Conservation (phyloP, 768 basidiomycete genomes). For the Phylloporus rhodoxanthus region DNA sequence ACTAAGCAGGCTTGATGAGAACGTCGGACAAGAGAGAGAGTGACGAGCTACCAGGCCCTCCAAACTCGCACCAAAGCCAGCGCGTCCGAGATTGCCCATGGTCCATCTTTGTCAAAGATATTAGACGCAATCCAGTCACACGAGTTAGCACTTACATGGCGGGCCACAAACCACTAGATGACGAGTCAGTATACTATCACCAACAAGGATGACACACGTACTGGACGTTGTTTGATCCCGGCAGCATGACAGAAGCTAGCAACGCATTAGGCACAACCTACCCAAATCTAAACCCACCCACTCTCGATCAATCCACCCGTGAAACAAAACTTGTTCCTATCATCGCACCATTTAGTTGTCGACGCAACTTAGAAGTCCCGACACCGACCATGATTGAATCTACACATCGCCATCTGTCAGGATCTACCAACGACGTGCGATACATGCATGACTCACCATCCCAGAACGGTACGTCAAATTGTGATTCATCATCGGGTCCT, state of each 20-base stretch:
- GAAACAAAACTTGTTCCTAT: conserved; percentile 71
- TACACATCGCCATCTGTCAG: conserved; percentile 19
- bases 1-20: conserved; percentile 26
- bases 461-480: conserved; percentile 42
- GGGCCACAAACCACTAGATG: conserved; percentile 41
- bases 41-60: conserved; percentile 55
- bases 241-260: conserved; percentile 35
- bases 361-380: not conserved
- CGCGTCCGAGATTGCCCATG: conserved; percentile 48
- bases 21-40: not conserved
- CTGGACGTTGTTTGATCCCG: conserved; percentile 38
- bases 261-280: conserved; percentile 3
- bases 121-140: conserved; percentile 6
- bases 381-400: conserved; percentile 28
- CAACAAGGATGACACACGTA: conserved; percentile 7
- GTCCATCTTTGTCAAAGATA: conserved; percentile 36
- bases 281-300: conserved; percentile 3
- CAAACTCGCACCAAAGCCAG: conserved; percentile 50
- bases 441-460: conserved; percentile 23
- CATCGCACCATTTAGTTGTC: conserved; percentile 1
- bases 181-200: conserved; percentile 5
- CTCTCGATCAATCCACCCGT: conserved; percentile 68
- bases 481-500: conserved; percentile 37
- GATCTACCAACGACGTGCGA: conserved; percentile 11
- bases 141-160: conserved; percentile 32